Percentiles rank a stretch among this genome's conserved stretches.
Evolutionary conservation across 495 filamentous ascomycete genomes (phyloP).

Genomic region (Tuber indicum): DNA sequence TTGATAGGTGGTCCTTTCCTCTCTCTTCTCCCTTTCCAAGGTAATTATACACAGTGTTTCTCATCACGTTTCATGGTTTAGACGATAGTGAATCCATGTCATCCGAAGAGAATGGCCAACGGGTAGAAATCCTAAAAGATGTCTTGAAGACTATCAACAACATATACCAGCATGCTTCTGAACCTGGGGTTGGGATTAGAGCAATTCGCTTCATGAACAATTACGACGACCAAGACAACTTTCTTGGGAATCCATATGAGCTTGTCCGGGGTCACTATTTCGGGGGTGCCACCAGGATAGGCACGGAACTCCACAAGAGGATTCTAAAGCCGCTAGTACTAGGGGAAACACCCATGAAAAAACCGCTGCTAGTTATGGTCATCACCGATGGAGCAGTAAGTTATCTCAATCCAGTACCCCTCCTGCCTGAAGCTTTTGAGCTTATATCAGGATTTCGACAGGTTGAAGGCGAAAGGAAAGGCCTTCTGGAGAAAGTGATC

Average conservation of each 20-base stretch:
- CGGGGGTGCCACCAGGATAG: constrained; percentile 60
- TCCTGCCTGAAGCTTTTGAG: constrained; percentile 52
- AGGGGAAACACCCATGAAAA: constrained; percentile 46
- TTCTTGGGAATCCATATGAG: constrained; percentile 38
- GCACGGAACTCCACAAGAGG: constrained; percentile 56
- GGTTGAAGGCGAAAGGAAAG: constrained; percentile 26
- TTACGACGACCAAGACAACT: neutral
- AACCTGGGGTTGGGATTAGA: constrained; percentile 53
- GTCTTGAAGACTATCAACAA: constrained; percentile 58
- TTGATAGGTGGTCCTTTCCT: constrained; percentile 46
- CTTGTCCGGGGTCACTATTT: constrained; percentile 55
- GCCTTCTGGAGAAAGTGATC: constrained; percentile 25
- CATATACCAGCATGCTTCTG: constrained; percentile 59
- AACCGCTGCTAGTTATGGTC: constrained; percentile 62
- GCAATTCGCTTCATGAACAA: constrained; percentile 63
- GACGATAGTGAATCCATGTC: constrained; percentile 69
- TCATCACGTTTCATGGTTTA: constrained; percentile 15
- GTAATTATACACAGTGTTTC: neutral
- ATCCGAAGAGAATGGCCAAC: constrained; percentile 56
- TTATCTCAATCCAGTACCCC: constrained; percentile 49
- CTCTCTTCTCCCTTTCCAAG: neutral
- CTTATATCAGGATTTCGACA: constrained; percentile 9
- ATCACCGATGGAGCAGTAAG: constrained; percentile 58
- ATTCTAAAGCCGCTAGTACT: constrained; percentile 56
- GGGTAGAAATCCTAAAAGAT: constrained; percentile 58